Percentiles rank a stretch among this genome's conserved stretches.
These are phyloP conservation scores for Hevea brasiliensis DNA, from an alignment of 345 rosid species.

Conservation along the genomic window DNA sequence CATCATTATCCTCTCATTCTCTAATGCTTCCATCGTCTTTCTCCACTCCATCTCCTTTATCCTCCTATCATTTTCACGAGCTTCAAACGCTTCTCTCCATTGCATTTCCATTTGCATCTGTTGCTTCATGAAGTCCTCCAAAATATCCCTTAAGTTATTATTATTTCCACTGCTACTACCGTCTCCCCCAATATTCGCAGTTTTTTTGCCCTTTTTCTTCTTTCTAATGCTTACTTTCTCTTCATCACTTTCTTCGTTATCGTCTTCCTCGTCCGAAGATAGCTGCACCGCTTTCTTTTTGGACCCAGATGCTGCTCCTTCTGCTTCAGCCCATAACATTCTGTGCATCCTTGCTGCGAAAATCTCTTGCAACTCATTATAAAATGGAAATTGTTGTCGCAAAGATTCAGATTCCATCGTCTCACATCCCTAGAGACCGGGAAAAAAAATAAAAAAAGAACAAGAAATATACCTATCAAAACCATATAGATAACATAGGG, in stretches of 20 bases:
- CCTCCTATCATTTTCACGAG: conserved; percentile 73
- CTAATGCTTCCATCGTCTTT: conserved; percentile 73
- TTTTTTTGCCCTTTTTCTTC: conserved; percentile 47
- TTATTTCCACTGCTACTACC: conserved; percentile 10
- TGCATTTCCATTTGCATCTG: conserved; percentile 74
- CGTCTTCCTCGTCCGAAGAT: conserved; percentile 81
- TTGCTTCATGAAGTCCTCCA: conserved; percentile 83
- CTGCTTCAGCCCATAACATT: conserved; percentile 74
- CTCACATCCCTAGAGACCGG: conserved; percentile 65
- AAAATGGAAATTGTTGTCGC: conserved; percentile 86
- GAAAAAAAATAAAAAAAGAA: background rate
- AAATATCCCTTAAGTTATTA: conserved; percentile 45
- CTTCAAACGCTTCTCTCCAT: conserved; percentile 84
- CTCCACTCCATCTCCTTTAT: conserved; percentile 87
- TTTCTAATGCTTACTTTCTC: conserved; percentile 42
- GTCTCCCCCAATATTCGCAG: conserved; percentile 13
- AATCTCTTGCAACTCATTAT: conserved; percentile 70
- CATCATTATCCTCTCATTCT: conserved; percentile 78
- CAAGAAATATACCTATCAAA: too few species aligned
- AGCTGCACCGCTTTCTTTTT: conserved; percentile 51
- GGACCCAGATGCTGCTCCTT: conserved; percentile 54
- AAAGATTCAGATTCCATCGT: conserved; percentile 67
- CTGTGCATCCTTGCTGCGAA: conserved; percentile 65
- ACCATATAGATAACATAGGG: too few species aligned
- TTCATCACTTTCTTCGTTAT: conserved; percentile 52